A percentile compares a stretch with the other conserved stretches of the same genome.
phyloP scores from a whole-genome alignment of 805 yeast species.

The Nakazawaea wyomingensis region DNA sequence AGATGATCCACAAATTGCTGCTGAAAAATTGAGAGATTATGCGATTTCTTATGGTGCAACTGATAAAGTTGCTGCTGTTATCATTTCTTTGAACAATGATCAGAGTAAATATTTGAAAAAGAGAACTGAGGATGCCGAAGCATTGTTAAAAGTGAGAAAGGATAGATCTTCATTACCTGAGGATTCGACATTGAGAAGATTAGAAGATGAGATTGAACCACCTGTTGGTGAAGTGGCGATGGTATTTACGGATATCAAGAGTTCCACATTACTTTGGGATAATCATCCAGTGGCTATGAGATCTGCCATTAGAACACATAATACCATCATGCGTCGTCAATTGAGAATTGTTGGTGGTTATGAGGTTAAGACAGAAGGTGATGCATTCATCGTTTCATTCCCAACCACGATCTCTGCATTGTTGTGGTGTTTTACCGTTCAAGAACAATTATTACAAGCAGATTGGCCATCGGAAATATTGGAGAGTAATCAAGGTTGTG shows the following conservation, averaged over 20 bases:
- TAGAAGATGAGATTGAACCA: constrained; percentile 88
- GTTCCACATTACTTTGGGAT: constrained; percentile 93
- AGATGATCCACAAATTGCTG: constrained; percentile 84
- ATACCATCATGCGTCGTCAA: constrained; percentile 90
- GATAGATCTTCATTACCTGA: constrained; percentile 51
- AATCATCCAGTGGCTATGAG: constrained; percentile 90
- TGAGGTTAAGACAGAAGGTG: constrained; percentile 99
- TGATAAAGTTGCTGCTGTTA: constrained; percentile 76
- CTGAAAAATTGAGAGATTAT: constrained; percentile 88
- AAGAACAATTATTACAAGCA: constrained; percentile 69
- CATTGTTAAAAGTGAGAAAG: constrained; percentile 38
- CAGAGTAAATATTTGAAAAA: constrained; percentile 27
- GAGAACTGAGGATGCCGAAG: constrained; percentile 26
- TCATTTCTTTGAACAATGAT: constrained; percentile 61
- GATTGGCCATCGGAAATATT: constrained; percentile 96
- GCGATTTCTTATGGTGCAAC: constrained; percentile 89
- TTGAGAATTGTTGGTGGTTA: constrained; percentile 92
- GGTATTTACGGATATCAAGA: constrained; percentile 96
- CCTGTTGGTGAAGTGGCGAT: constrained; percentile 93
- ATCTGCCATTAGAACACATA: constrained; percentile 92
- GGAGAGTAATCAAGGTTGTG: constrained; percentile 78
- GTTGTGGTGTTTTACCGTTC: constrained; percentile 93
- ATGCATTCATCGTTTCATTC: constrained; percentile 96
- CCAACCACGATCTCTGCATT: constrained; percentile 88
- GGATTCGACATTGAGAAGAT: constrained; percentile 74